phyloP scores from a whole-genome alignment of 257 asterid genomes.

The Linaria vulgaris region DNA sequence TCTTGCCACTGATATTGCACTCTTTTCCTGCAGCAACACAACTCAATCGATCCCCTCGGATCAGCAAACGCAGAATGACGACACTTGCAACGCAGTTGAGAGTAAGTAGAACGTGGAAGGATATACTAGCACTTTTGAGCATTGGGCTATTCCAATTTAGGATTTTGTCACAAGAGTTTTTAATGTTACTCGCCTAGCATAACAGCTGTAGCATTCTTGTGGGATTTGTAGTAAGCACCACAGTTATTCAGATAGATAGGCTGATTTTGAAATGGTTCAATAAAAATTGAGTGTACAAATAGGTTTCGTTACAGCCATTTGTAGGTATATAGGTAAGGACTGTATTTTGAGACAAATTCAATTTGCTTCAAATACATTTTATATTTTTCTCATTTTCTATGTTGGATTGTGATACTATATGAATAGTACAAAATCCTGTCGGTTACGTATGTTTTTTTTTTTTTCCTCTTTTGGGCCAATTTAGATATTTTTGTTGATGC shows the following conservation, averaged over 20 bases:
- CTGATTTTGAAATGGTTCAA: not conserved
- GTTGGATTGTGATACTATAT: too few relatives aligned
- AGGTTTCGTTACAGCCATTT: conserved; percentile 9
- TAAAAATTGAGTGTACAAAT: conserved; percentile 1
- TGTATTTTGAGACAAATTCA: too few relatives aligned
- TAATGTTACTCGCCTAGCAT: not conserved
- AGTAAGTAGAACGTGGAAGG: not conserved
- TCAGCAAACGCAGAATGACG: not conserved
- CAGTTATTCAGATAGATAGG: not conserved
- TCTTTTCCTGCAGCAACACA: conserved; percentile 12
- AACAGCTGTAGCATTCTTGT: not conserved
- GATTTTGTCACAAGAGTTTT: too few relatives aligned
- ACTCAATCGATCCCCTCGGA: not conserved
- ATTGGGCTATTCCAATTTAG: not conserved
- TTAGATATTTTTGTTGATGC: conserved; percentile 14
- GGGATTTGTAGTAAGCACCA: not conserved
- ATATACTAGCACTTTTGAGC: not conserved
- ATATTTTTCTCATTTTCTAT: too few relatives aligned
- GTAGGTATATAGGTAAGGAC: not conserved
- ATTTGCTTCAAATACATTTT: too few relatives aligned
- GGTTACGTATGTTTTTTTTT: not conserved
- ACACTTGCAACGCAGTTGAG: conserved; percentile 14
- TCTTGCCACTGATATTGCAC: conserved; percentile 1
- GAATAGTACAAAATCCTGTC: not conserved
- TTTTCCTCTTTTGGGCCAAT: not conserved